Base-by-base conservation (phyloP, 306 rosid genomes). In the Herpetospermum pedunculosum region DNA sequence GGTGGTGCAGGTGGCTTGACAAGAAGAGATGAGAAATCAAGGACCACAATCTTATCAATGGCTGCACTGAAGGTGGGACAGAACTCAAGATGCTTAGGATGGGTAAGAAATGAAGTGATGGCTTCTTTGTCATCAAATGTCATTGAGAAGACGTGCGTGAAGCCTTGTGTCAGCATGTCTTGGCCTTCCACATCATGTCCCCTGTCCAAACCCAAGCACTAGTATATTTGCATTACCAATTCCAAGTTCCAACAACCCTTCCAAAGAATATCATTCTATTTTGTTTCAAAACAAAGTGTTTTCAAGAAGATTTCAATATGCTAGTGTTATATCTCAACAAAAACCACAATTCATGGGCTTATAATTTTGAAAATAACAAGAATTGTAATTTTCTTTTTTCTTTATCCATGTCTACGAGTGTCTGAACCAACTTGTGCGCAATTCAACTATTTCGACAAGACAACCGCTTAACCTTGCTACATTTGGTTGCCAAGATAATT, bases 81-180 rank as follows among this genome's bases (percentile, higher is more conserved):
- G 80, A 91, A 94, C 49, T 86, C 94, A 3, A 85, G 75, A 83
- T 91, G 98, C 49, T 81, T 86, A 9, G 96, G 96, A 77, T 94
- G 97, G 58, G 85, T 65, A 30, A 78, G 86, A 84, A 91, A 94
- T 68, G 82, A 85, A 59, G 54, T 38, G 63, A 80, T 89, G 80
- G 85, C 98, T 64, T 89, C 97, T 80, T 89, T 94, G 73, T 85
- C 88, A 78, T 77, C 40, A 79, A 94, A 94, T 80, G 98, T 89
- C 91, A 88, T 91, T 65, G 87, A 52, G 86, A 94, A 85, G 32
- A 88, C 94, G 79, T 94, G 97, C 58, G 96, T 94, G 74, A 86
- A 94, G 35, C 98, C 98, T 80, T 89, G 96, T 76, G 90, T 87
- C 37, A 94, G 84, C 79, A 81, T 69, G 50, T 91, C 97, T 57